Conservation (phyloP, 345 rosid genomes). For the Cardamine resedifolia region DNA sequence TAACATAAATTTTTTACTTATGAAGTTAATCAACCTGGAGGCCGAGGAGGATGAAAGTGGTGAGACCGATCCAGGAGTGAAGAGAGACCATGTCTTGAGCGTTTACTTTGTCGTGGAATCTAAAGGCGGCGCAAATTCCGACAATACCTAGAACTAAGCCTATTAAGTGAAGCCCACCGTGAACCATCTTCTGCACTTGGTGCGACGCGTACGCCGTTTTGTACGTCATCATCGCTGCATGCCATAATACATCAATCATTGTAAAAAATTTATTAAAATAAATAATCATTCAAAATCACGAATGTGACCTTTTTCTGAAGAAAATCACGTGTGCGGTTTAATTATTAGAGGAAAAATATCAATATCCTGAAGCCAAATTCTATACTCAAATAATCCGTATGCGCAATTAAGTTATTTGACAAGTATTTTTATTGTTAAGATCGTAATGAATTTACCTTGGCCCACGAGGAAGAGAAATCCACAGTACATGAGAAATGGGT, state of each 20-base stretch:
- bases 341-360: neutral
- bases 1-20: neutral
- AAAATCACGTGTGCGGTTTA: conserved; percentile 6
- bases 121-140: conserved; percentile 81
- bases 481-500: conserved; percentile 85
- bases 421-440: neutral
- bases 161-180: conserved; percentile 57
- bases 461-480: conserved; percentile 72
- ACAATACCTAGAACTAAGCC: conserved; percentile 60
- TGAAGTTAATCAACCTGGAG: conserved; percentile 53
- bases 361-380: neutral
- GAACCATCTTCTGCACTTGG: conserved; percentile 45
- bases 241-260: neutral
- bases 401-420: neutral
- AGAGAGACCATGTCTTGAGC: conserved; percentile 54
- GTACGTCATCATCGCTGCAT: conserved; percentile 81
- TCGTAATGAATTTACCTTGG: conserved; percentile 48
- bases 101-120: conserved; percentile 58
- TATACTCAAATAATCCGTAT: neutral
- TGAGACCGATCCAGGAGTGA: conserved; percentile 87
- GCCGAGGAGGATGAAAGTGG: conserved; percentile 58
- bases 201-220: conserved; percentile 46
- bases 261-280: neutral
- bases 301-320: neutral
- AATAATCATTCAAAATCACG: neutral